A percentile compares a stretch with the other conserved stretches of the same genome.
phyloP scores from a whole-genome alignment of 768 basidiomycete species.

The Hericium erinaceus region DNA sequence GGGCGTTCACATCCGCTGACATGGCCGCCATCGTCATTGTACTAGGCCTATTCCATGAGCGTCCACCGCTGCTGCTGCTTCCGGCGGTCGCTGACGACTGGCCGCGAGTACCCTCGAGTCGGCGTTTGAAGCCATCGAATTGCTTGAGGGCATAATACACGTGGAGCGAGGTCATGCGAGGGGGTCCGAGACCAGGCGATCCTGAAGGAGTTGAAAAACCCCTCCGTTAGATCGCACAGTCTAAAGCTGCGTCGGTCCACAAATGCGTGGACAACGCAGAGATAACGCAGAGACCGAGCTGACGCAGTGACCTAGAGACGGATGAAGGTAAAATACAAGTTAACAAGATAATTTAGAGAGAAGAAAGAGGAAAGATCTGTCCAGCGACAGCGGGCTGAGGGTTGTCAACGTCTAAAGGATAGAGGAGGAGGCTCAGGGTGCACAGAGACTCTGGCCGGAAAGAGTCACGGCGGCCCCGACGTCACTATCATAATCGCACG shows the following conservation, averaged over 20 bases:
- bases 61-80: slow-evolving; percentile 40
- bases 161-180: slow-evolving; percentile 75
- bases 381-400: too few species aligned
- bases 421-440: too few species aligned
- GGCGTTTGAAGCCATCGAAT: slow-evolving; percentile 66
- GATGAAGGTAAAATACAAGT: too few species aligned
- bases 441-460: too few species aligned
- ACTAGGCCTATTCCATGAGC: slow-evolving; percentile 47
- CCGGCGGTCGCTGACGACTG: slow-evolving; percentile 19
- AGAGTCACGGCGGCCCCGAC: too few species aligned
- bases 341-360: too few species aligned
- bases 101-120: slow-evolving; percentile 43
- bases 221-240: neutral
- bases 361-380: too few species aligned
- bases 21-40: slow-evolving; percentile 23
- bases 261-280: neutral
- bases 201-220: neutral
- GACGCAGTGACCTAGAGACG: too few species aligned
- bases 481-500: too few species aligned
- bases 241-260: neutral
- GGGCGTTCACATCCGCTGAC: slow-evolving; percentile 53
- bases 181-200: neutral
- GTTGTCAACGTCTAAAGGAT: too few species aligned
- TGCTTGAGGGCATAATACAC: slow-evolving; percentile 59
- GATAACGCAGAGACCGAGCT: neutral